These are phyloP conservation scores for Penicillium sclerotigenum DNA, from an alignment of 2,329 filamentous ascomycete species.

Conservation along the genomic window DNA sequence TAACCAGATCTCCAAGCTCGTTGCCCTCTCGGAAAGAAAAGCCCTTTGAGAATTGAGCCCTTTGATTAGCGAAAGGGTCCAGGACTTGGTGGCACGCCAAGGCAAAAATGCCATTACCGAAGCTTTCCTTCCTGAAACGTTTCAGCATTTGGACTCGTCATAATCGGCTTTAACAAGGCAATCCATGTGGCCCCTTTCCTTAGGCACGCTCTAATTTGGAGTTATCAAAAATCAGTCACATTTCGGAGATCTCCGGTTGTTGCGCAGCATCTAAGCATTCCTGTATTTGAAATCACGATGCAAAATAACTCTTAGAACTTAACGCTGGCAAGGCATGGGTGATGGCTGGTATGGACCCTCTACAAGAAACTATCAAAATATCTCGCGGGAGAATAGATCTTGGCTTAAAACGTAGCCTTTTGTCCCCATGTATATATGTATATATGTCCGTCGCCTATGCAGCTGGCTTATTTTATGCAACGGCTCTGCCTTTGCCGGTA, in stretches of 20 bases:
- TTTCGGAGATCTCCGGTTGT: conserved; percentile 7
- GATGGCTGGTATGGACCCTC: conserved; percentile 19
- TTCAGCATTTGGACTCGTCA: conserved; percentile 14
- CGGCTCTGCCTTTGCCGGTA: neutral
- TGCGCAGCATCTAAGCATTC: conserved; percentile 13
- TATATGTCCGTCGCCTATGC: no score
- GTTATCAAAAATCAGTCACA: conserved; percentile 13
- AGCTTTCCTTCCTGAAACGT: neutral
- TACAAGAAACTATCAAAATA: neutral
- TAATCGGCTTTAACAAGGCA: conserved; percentile 1
- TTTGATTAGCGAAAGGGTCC: neutral
- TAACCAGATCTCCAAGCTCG: neutral
- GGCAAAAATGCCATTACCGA: conserved; percentile 1
- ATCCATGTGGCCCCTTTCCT: conserved; percentile 16
- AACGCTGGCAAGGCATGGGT: conserved; percentile 6
- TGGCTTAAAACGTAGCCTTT: neutral
- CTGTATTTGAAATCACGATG: conserved; percentile 9
- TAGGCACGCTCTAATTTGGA: conserved; percentile 2
- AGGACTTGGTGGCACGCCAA: neutral
- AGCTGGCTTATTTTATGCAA: neutral
- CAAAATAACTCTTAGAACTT: conserved; percentile 8
- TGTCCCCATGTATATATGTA: no score
- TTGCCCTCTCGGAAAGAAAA: neutral
- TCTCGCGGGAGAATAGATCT: neutral
- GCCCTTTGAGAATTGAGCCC: neutral